Base-by-base conservation (phyloP, 208 protist species). In the Leishmania guyanensis region DNA sequence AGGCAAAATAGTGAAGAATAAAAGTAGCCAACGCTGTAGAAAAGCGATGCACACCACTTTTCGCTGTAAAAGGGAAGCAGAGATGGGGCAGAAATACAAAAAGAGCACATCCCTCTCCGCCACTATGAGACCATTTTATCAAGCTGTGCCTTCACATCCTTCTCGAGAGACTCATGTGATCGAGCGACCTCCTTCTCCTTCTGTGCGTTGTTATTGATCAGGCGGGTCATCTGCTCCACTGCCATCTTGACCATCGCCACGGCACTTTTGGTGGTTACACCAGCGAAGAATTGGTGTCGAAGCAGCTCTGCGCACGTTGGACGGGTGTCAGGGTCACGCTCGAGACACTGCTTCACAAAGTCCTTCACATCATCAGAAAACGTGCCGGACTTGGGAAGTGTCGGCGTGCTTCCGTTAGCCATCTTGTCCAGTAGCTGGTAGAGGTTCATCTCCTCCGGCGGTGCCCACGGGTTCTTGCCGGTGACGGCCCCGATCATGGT, bases 361-460 rank as follows among this genome's bases (percentile, higher is more conserved):
- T 97, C 92, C 39, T 88, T 86, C 33, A 89, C 92, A 65, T 87
- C 86, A 17, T 82, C 90, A 6, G 92, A 96, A 78, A 96, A 97
- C 46, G 81, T 72, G 1, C 86, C 87, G 17, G 82, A 90, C 5
- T 90, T 80, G 9, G 92, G 91, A 62, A 97, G 88, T 8, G 90
- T 89, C 6, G 94, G 94, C 17, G 86, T 95, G 43, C 86, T 95
- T 66, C 93, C 86, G 51, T 93, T 91, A 46, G 92, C 86, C 75
- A 97, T 94, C 77, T 94, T 95, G 22, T 85, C 87, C 8, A 97
- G 80, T 20, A 97, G 86, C 84, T 96, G 89, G 77, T 95, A 97
- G 58, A 97, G 84, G 71, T 95, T 97, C 91, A 96, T 95, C 69
- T 96, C 90, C 53, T 95, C 93, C 29, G 94, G 91, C 65, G 94